A percentile compares a stretch with the other conserved stretches of the same genome.
Evolutionary conservation across 306 rosid genomes (phyloP).

Genomic region (Acacia confusa): DNA sequence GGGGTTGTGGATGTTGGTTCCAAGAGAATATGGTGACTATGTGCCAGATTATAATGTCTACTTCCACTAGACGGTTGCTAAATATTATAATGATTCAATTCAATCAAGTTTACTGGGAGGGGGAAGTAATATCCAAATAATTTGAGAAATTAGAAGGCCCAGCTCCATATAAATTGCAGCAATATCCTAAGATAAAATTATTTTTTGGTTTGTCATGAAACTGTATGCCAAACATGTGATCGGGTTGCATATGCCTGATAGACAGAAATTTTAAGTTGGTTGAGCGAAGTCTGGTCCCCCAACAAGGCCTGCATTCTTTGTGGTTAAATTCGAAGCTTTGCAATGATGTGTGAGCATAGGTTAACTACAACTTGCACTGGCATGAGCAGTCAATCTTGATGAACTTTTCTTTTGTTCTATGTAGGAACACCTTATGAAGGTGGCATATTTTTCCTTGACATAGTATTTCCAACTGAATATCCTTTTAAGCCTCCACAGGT

Average conservation of each 20-base stretch:
- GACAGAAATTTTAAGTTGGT: background rate
- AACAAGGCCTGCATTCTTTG: background rate
- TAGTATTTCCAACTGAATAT: slow-evolving; percentile 74
- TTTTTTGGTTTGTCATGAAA: background rate
- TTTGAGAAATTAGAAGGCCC: background rate
- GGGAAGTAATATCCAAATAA: background rate
- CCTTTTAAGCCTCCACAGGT: slow-evolving; percentile 93
- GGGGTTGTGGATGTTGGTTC: background rate
- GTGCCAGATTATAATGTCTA: background rate
- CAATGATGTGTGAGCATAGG: background rate
- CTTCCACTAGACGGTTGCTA: background rate
- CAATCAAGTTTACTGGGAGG: background rate
- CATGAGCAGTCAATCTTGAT: slow-evolving; percentile 22
- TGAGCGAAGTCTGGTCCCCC: background rate
- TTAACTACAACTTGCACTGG: background rate
- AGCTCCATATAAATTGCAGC: background rate
- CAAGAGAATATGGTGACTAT: too few relatives aligned
- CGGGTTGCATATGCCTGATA: background rate
- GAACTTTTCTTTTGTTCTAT: slow-evolving; percentile 17
- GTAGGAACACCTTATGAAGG: slow-evolving; percentile 84
- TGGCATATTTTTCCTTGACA: slow-evolving; percentile 86
- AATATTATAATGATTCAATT: background rate
- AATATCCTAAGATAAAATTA: background rate
- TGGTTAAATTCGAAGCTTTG: background rate
- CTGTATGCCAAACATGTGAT: background rate